Conservation (phyloP, 208 protist species). For the Crithidia thermophila region DNA sequence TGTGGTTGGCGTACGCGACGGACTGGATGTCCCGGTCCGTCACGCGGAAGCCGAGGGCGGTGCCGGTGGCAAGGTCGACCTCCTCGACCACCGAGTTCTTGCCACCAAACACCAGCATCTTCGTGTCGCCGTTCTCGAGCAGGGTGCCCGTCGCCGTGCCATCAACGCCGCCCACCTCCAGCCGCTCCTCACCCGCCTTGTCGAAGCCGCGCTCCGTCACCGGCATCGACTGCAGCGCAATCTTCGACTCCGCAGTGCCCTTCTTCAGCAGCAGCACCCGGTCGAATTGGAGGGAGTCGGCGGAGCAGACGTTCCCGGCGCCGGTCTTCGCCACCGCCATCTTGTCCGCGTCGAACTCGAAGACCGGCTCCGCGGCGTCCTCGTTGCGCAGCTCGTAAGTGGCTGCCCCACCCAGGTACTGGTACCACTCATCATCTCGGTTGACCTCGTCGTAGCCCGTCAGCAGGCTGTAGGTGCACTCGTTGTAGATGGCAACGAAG, state of each 20-base stretch:
- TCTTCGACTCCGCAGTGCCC: conserved; percentile 15
- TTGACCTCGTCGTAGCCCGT: conserved; percentile 38
- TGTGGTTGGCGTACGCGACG: conserved; percentile 53
- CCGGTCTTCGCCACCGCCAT: conserved; percentile 29
- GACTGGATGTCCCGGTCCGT: conserved; percentile 26
- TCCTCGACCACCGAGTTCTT: conserved; percentile 36
- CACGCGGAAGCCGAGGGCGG: conserved; percentile 49
- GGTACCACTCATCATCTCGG: conserved; percentile 40
- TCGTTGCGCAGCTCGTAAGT: conserved; percentile 33
- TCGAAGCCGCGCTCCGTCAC: conserved; percentile 46
- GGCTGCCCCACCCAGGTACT: conserved; percentile 34
- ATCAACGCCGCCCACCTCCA: conserved; percentile 36
- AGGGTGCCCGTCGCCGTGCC: conserved; percentile 35
- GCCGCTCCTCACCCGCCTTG: conserved; percentile 14
- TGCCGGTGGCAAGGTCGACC: conserved; percentile 51
- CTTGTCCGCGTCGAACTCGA: conserved; percentile 39
- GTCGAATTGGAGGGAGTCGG: conserved; percentile 51
- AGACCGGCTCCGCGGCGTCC: conserved; percentile 35
- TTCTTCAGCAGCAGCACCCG: conserved; percentile 51
- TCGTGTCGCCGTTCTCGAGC: conserved; percentile 54
- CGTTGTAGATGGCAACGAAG: conserved; percentile 66
- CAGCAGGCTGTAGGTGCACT: conserved; percentile 58
- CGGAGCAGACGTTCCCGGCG: conserved; percentile 55
- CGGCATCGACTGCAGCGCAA: conserved; percentile 30
- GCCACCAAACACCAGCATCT: conserved; percentile 49